These are phyloP conservation scores for Arthrobotrys megalospora DNA, from an alignment of 2,329 filamentous ascomycete species.

Conservation along the genomic window DNA sequence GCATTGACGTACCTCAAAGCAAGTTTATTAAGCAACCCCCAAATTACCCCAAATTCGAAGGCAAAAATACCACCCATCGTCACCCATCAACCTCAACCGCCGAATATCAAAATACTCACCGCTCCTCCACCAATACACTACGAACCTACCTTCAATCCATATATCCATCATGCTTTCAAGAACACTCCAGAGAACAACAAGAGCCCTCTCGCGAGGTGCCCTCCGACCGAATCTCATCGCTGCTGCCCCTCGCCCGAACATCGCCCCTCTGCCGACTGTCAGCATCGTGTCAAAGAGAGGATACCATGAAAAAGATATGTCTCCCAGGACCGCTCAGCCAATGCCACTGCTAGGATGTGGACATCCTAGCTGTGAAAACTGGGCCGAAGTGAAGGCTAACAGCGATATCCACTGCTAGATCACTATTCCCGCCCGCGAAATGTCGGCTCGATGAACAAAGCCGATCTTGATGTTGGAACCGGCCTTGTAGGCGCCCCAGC, in stretches of 20 bases:
- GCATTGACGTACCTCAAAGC: slow-evolving; percentile 53
- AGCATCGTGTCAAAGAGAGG: slow-evolving; percentile 51
- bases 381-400: slow-evolving; percentile 50
- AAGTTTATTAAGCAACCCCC: slow-evolving; percentile 54
- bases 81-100: slow-evolving; percentile 17
- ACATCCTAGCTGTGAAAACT: slow-evolving; percentile 24
- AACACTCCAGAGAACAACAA: slow-evolving; percentile 50
- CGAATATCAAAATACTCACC: slow-evolving; percentile 21
- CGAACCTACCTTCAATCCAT: background rate
- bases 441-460: slow-evolving; percentile 84
- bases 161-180: slow-evolving; percentile 48
- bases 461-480: slow-evolving; percentile 86
- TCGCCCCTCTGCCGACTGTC: slow-evolving; percentile 40
- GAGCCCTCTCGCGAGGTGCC: slow-evolving; percentile 55
- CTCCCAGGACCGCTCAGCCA: background rate
- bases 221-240: slow-evolving; percentile 52
- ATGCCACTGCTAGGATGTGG: background rate
- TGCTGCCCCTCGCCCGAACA: slow-evolving; percentile 46
- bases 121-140: slow-evolving; percentile 5
- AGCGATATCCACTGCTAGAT: slow-evolving; percentile 73
- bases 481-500: slow-evolving; percentile 92
- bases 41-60: slow-evolving; percentile 28
- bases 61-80: slow-evolving; percentile 35
- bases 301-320: slow-evolving; percentile 66
- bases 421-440: slow-evolving; percentile 86